Percentiles rank a stretch among this genome's conserved stretches.
These are phyloP conservation scores for Fusarium euwallaceae DNA, from an alignment of 2,329 filamentous ascomycete genomes.

Conservation along the genomic window DNA sequence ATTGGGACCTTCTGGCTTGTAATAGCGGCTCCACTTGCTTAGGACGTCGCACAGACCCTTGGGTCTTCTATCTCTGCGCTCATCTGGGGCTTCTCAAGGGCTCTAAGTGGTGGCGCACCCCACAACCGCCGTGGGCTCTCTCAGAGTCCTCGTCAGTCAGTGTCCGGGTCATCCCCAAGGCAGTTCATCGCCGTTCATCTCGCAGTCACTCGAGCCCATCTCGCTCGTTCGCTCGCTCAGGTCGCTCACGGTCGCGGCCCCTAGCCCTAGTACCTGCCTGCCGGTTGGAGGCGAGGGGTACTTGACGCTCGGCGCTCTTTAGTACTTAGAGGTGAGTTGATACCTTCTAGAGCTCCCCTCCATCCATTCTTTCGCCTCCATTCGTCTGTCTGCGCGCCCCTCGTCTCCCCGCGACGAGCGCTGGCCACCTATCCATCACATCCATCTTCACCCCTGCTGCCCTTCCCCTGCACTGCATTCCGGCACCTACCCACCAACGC, in stretches of 20 bases:
- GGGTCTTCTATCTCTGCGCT: conserved; percentile 22
- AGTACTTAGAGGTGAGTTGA: background rate
- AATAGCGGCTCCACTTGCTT: conserved; percentile 43
- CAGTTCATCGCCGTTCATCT: background rate
- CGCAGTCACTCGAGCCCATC: background rate
- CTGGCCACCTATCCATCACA: background rate
- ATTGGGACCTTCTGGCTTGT: conserved; percentile 22
- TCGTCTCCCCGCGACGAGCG: conserved; percentile 1
- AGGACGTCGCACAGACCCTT: conserved; percentile 39
- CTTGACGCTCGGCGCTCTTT: background rate
- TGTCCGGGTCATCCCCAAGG: conserved; percentile 7
- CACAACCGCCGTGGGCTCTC: conserved; percentile 17
- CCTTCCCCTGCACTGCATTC: conserved; percentile 6
- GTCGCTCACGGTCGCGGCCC: background rate
- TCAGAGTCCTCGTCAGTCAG: conserved; percentile 35
- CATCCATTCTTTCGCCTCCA: background rate
- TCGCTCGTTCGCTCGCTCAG: background rate
- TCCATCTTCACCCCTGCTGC: background rate
- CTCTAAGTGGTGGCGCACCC: conserved; percentile 40
- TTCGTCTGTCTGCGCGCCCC: background rate
- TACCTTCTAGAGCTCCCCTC: background rate
- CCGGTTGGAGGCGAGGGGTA: background rate
- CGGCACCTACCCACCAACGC: conserved; percentile 4
- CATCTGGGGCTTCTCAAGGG: conserved; percentile 31
- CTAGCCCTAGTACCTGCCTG: conserved; percentile 5